Base-by-base conservation (phyloP, 495 filamentous ascomycete species). In the Elaphomyces granulatus region DNA sequence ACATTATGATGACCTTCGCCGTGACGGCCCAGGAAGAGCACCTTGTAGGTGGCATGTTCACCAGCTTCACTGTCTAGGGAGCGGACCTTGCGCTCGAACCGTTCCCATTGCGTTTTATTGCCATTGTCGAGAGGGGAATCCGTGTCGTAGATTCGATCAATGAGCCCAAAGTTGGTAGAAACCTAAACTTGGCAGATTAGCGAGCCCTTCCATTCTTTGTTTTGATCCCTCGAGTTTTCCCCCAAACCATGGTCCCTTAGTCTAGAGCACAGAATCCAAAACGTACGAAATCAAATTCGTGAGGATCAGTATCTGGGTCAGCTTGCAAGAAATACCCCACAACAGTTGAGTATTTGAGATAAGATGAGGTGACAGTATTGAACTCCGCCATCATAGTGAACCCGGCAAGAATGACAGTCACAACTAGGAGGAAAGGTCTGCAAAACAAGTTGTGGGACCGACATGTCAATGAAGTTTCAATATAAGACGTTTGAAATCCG, bases 261-360 rank as follows among this genome's bases (percentile, higher is more conserved):
- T 28, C 6, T 28, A 28, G 23, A 28, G 16, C 6, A 2, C 1
- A 19, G 16, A 31, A 31, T 28, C 18, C 18, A 19, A 1, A 15
- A 18, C 55, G 56, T 60, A 81, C 78, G 54, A 78, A 87, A 59
- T 84, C 75, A 53, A 86, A 87, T 1, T 59, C 72, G 8, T 53
- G 56, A 3, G 75, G 61, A 50, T 83, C 65, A 0, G 83, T 87
- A 21, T 53, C 48, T 0, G 67, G 64, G 15, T 84, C 70, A 56
- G 85, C 81, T 55, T 87, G 83, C 2, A 71, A 59, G 53, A 87
- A 88, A 50, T 75, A 81, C 1, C 80, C 81, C 2, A 68, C 54
- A 2, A 84, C 71, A 7, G 72, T 75, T 1, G 67, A 64, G 46
- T 78, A 79, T 36, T 67, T 64, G 26, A 72, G 54, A 38, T 61